Base-by-base conservation (phyloP, 2,329 filamentous ascomycete species). In the Ophiostoma quercus region DNA sequence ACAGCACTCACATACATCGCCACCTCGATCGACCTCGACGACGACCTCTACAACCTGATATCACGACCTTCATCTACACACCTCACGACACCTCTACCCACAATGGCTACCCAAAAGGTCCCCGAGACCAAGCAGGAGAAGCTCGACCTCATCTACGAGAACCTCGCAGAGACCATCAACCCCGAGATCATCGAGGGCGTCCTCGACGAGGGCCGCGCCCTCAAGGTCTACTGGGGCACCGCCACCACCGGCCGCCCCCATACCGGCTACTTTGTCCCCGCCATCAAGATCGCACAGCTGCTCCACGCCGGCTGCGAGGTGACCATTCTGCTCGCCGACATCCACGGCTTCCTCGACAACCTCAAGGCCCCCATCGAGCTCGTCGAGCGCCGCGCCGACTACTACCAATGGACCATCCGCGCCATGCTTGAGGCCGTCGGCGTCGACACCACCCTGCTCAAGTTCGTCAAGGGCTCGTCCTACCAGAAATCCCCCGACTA, bases 291-390 rank as follows among this genome's bases (percentile, higher is more conserved):
- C 73, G 93, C 92, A 54, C 90, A 97, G 78, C 88, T 96, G 76
- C 87, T 97, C 43, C 85, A 87, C 47, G 93, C 94, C 39, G 93
- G 90, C 51, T 97, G 92, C 81, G 87, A 93, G 71, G 88, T 96
- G 71, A 91, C 87, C 70, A 85, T 96, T 71, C 87, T 96, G 47
- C 87, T 95, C 71, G 89, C 88, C 78, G 88, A 92, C 74, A 85
- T 91, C 73, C 85, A 88, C 79, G 92, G 88, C 74, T 92, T 92
- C 80, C 88, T 94, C 75, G 90, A 92, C 81, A 92, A 91, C 79
- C 84, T 92, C 77, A 96, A 96, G 79, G 92, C 93, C 0, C 92
- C 94, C 1, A 87, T 96, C 71, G 93, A 97, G 77, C 88, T 97
- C 54, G 92, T 98, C 75, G 87, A 91, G 76, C 84, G 88, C 77